Percentiles rank a stretch among this genome's conserved stretches.
Evolutionary conservation across 2,329 filamentous ascomycete species (phyloP).

Genomic region (Phaeosphaeria sp.): DNA sequence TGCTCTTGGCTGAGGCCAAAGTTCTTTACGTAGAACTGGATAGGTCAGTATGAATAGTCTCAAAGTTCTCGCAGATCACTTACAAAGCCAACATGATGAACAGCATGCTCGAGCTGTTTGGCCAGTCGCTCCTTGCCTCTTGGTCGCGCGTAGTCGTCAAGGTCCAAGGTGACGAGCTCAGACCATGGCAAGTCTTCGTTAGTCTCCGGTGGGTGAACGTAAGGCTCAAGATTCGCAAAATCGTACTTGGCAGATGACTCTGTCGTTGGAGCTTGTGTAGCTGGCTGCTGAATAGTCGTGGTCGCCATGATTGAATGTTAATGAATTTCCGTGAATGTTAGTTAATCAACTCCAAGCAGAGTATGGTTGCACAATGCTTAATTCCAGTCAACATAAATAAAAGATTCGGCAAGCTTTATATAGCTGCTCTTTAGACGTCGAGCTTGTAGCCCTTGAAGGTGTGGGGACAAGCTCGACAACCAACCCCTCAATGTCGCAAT

Average conservation of each 20-base stretch:
- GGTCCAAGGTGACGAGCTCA: constrained; percentile 64
- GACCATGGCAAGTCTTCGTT: constrained; percentile 60
- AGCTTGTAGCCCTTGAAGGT: background rate
- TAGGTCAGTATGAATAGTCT: background rate
- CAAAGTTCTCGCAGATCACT: constrained; percentile 5
- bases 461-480: constrained; percentile 5
- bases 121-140: constrained; percentile 63
- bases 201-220: constrained; percentile 57
- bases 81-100: constrained; percentile 54
- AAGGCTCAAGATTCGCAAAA: constrained; percentile 40
- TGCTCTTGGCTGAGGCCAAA: constrained; percentile 67
- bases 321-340: background rate
- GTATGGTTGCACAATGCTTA: background rate
- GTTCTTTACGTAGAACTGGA: constrained; percentile 68
- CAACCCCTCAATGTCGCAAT: constrained; percentile 26
- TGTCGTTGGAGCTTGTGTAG: constrained; percentile 2
- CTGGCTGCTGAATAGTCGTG: constrained; percentile 20
- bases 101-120: constrained; percentile 62
- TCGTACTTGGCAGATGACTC: constrained; percentile 39
- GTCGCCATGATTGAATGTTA: constrained; percentile 22
- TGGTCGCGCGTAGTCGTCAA: constrained; percentile 61
- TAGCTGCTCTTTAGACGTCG: background rate
- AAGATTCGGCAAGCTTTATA: background rate
- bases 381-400: background rate
- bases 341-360: background rate